Conservation (phyloP, 2,329 filamentous ascomycete species). For the Parascedosporium putredinis region DNA sequence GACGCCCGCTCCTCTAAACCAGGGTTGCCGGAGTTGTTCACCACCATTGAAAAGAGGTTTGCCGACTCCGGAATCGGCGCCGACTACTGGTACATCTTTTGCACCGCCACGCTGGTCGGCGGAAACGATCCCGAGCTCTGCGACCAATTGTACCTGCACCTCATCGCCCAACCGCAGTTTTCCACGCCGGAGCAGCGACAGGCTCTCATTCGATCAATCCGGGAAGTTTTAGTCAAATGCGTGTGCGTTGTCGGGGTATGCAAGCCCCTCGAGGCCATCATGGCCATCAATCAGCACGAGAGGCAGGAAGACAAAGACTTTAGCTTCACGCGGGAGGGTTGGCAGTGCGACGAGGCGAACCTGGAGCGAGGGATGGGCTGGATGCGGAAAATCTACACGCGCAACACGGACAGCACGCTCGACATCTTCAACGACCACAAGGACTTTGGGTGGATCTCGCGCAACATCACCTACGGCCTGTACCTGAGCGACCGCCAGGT, state of each 20-base stretch:
- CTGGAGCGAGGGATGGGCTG: slow-evolving; percentile 40
- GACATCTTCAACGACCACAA: slow-evolving; percentile 25
- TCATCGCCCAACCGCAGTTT: slow-evolving; percentile 37
- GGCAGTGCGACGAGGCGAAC: slow-evolving; percentile 48
- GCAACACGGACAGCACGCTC: slow-evolving; percentile 28
- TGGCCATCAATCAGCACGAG: slow-evolving; percentile 42
- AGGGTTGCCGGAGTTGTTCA: slow-evolving; percentile 8
- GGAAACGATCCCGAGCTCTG: slow-evolving; percentile 30
- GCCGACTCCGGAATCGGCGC: slow-evolving; percentile 6
- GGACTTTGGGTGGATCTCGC: slow-evolving; percentile 37
- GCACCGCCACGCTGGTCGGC: slow-evolving; percentile 10
- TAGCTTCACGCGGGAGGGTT: slow-evolving; percentile 41
- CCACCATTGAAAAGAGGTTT: slow-evolving; percentile 9
- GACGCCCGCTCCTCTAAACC: neutral
- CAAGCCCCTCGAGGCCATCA: slow-evolving; percentile 50
- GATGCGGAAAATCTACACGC: slow-evolving; percentile 45
- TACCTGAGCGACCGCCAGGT: slow-evolving; percentile 46
- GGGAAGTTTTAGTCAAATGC: slow-evolving; percentile 51
- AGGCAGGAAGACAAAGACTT: slow-evolving; percentile 45
- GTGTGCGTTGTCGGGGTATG: slow-evolving; percentile 49
- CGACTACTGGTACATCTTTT: slow-evolving; percentile 12
- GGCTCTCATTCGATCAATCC: slow-evolving; percentile 36
- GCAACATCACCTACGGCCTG: slow-evolving; percentile 47
- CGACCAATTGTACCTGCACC: slow-evolving; percentile 43
- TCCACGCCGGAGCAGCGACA: slow-evolving; percentile 31